Evolutionary conservation across 2,329 filamentous ascomycete genomes (phyloP).

Genomic region (Scedosporium apiospermum): DNA sequence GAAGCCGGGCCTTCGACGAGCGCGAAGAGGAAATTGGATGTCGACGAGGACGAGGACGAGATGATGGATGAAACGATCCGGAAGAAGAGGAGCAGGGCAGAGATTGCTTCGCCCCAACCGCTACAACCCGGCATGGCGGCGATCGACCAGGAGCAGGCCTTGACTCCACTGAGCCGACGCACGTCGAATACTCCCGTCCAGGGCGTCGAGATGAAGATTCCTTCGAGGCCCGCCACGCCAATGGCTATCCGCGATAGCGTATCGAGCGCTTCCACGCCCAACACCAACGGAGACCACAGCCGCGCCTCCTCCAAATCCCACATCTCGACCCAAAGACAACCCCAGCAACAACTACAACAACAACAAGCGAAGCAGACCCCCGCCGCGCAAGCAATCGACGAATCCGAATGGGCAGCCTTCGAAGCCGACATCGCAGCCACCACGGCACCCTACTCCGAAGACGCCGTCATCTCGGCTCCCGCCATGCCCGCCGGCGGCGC

Average conservation of each 20-base stretch:
- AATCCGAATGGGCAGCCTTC: slow-evolving; percentile 80
- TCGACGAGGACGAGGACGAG: slow-evolving; percentile 19
- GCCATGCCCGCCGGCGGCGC: slow-evolving; percentile 58
- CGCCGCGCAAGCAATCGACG: slow-evolving; percentile 35
- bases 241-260: background rate
- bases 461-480: slow-evolving; percentile 58
- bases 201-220: slow-evolving; percentile 52
- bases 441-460: slow-evolving; percentile 24
- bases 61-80: slow-evolving; percentile 19
- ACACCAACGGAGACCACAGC: slow-evolving; percentile 8
- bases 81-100: slow-evolving; percentile 36
- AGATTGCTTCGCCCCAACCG: slow-evolving; percentile 15
- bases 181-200: slow-evolving; percentile 43
- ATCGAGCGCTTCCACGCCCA: slow-evolving; percentile 25
- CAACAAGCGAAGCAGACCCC: slow-evolving; percentile 2
- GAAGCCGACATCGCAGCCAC: slow-evolving; percentile 65
- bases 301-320: slow-evolving; percentile 10
- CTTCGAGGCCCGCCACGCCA: slow-evolving; percentile 54
- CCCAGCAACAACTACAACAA: slow-evolving; percentile 13
- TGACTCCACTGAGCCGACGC: slow-evolving; percentile 35
- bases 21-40: slow-evolving; percentile 25
- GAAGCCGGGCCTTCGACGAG: background rate
- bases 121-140: slow-evolving; percentile 11
- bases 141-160: slow-evolving; percentile 8
- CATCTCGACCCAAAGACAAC: slow-evolving; percentile 19